Percentiles rank a stretch among this genome's conserved stretches.
phyloP scores from a whole-genome alignment of 345 rosid species.

The Mallotus nudiflorus region DNA sequence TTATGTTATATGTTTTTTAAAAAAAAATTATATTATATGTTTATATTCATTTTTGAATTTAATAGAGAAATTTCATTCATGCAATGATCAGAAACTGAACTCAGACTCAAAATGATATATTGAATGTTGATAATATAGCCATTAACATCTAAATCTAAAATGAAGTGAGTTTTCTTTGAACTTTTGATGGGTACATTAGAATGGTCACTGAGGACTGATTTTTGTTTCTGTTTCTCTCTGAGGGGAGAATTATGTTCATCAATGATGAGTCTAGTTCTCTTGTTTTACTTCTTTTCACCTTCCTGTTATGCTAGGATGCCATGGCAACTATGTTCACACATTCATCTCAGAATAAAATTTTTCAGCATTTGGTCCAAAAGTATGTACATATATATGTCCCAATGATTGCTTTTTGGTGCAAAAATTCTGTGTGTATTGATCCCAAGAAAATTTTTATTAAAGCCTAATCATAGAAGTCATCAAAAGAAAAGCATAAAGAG shows the following conservation, averaged over 20 bases:
- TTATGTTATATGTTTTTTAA: too few species aligned
- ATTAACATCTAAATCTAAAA: too few species aligned
- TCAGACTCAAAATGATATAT: too few species aligned
- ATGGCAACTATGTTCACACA: constrained; percentile 2
- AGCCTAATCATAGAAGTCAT: constrained; percentile 58
- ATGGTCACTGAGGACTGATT: background rate
- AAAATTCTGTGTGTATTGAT: constrained; percentile 45
- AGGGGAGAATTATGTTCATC: background rate
- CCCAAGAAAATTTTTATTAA: constrained; percentile 41
- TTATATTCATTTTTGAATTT: too few species aligned
- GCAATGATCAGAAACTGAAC: too few species aligned
- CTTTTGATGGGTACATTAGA: too few species aligned
- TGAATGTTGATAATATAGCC: too few species aligned
- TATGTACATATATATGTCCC: constrained; percentile 35
- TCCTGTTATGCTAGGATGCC: background rate
- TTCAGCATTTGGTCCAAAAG: constrained; percentile 37
- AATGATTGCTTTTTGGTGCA: constrained; percentile 45
- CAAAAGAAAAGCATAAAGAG: constrained; percentile 36
- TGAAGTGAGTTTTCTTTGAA: too few species aligned
- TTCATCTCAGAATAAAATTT: background rate
- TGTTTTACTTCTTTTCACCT: background rate
- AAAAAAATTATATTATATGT: too few species aligned
- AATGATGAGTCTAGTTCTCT: constrained; percentile 8
- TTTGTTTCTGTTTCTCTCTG: background rate
- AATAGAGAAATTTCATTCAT: too few species aligned